Percentiles rank a stretch among this genome's conserved stretches.
These are phyloP conservation scores for Naganishia kalamii DNA, from an alignment of 768 basidiomycete species.

Conservation along the genomic window DNA sequence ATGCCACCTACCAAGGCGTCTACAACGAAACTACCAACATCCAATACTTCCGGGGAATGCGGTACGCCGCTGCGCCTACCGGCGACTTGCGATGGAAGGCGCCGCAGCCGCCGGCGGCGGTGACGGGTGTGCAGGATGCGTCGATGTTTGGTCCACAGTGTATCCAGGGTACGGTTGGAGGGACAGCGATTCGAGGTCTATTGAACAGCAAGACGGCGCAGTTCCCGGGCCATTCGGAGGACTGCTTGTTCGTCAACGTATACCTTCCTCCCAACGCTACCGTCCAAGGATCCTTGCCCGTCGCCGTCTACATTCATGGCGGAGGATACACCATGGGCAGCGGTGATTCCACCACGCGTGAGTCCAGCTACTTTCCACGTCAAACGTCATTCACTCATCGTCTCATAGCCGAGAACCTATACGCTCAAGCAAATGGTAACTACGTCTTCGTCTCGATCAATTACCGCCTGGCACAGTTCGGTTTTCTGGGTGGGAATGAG, in stretches of 20 bases:
- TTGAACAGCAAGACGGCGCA: not conserved
- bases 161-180: constrained; percentile 6
- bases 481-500: constrained; percentile 33
- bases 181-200: not conserved
- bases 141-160: not conserved
- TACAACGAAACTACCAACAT: constrained; percentile 46
- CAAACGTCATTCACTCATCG: not conserved
- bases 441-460: constrained; percentile 27
- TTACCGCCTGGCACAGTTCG: constrained; percentile 27
- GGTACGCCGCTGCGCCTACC: constrained; percentile 54
- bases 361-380: not conserved
- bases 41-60: constrained; percentile 49
- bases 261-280: constrained; percentile 38
- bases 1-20: constrained; percentile 51
- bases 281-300: constrained; percentile 24
- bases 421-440: constrained; percentile 11
- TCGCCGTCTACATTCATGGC: constrained; percentile 38
- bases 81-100: constrained; percentile 27
- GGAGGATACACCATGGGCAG: constrained; percentile 36
- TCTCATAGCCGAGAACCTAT: not conserved
- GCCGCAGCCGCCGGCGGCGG: not conserved
- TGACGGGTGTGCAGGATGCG: not conserved
- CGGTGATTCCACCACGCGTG: constrained; percentile 20
- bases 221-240: constrained; percentile 31
- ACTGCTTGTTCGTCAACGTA: constrained; percentile 36